phyloP scores from a whole-genome alignment of 129 eudicot genomes.

The Glebionis coronaria region DNA sequence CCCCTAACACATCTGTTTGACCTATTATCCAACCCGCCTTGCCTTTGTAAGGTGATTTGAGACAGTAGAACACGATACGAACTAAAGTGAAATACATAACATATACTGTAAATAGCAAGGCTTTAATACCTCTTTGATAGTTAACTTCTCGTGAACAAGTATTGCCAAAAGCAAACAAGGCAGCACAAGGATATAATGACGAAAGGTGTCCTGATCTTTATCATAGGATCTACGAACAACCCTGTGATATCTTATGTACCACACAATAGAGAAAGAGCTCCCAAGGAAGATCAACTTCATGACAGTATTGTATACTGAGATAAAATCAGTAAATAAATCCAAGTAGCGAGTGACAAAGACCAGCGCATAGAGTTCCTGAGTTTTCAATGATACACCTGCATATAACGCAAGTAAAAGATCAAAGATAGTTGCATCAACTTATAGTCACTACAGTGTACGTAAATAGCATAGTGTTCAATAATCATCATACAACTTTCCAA shows the following conservation, averaged over 20 bases:
- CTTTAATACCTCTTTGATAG: conserved; percentile 69
- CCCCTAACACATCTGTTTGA: too few relatives aligned
- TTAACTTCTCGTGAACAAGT: conserved; percentile 63
- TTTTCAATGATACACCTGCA: conserved; percentile 88
- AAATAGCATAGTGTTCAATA: too few relatives aligned
- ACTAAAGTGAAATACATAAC: neutral
- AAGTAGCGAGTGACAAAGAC: conserved; percentile 91
- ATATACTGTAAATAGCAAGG: conserved; percentile 11
- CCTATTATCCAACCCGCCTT: neutral
- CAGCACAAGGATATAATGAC: conserved; percentile 70
- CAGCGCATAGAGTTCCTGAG: conserved; percentile 88
- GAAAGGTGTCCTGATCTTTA: conserved; percentile 90
- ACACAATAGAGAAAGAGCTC: conserved; percentile 92
- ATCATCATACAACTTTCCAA: too few relatives aligned
- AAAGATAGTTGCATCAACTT: conserved; percentile 5
- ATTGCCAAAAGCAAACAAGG: conserved; percentile 75
- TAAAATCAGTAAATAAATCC: conserved; percentile 71
- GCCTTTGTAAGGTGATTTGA: neutral
- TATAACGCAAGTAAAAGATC: conserved; percentile 21
- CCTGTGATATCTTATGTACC: conserved; percentile 90
- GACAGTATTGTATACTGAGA: conserved; percentile 69
- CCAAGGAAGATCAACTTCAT: conserved; percentile 87
- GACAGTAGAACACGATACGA: neutral
- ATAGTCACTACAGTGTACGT: neutral
- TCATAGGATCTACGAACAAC: conserved; percentile 87